Percentiles rank a stretch among this genome's conserved stretches.
Conservation (phyloP, 306 rosid genomes). For the Senna siamea region DNA sequence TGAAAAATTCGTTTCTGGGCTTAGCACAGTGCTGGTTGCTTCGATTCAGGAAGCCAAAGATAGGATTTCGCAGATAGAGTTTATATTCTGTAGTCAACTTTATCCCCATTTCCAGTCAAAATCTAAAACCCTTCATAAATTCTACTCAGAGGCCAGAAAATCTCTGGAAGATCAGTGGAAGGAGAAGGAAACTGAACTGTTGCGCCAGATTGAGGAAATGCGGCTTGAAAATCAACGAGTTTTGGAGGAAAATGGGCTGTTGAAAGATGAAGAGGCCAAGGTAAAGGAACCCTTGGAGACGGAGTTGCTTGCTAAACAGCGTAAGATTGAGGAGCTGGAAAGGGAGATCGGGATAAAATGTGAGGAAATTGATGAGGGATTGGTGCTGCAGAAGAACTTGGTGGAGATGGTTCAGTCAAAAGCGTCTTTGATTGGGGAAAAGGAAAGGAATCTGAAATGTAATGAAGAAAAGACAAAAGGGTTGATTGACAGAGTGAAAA, state of each 20-base stretch:
- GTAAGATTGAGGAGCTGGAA: constrained; percentile 50
- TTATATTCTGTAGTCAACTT: constrained; percentile 75
- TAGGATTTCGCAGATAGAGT: constrained; percentile 75
- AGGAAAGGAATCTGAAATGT: constrained; percentile 45
- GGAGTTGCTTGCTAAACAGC: constrained; percentile 43
- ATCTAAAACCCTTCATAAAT: constrained; percentile 41
- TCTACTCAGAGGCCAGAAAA: constrained; percentile 44
- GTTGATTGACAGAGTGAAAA: constrained; percentile 37
- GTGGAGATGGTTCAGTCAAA: constrained; percentile 50
- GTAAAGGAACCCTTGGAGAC: constrained; percentile 34
- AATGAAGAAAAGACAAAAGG: constrained; percentile 48
- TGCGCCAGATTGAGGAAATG: constrained; percentile 45
- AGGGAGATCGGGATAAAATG: constrained; percentile 41
- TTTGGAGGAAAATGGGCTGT: constrained; percentile 49
- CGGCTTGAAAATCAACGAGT: constrained; percentile 43
- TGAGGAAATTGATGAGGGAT: constrained; percentile 54
- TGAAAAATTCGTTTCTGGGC: constrained; percentile 53
- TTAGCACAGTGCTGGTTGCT: constrained; percentile 83
- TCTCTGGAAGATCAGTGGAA: constrained; percentile 47
- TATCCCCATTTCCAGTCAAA: constrained; percentile 65
- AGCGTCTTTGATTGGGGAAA: constrained; percentile 40
- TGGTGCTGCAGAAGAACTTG: constrained; percentile 54
- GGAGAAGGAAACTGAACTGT: constrained; percentile 48
- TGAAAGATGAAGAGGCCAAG: constrained; percentile 46
- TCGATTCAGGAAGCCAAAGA: constrained; percentile 86